Conservation (phyloP, 164 flowering plant species). For the Aristolochia fimbriata region DNA sequence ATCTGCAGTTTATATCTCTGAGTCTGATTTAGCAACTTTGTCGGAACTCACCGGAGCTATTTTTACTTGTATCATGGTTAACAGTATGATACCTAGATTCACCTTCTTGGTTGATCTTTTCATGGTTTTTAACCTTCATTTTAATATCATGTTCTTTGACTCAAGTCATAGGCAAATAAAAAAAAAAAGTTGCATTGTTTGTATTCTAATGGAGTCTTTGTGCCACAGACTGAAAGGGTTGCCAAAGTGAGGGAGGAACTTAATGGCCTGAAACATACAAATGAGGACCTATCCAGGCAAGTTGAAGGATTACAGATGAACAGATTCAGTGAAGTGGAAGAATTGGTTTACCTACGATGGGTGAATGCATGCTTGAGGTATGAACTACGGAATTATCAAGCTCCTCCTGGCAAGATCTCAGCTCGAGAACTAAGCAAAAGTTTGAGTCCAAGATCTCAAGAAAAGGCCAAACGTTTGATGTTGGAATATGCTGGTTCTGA, state of each 20-base stretch:
- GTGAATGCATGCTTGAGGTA: constrained; percentile 92
- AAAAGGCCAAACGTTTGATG: constrained; percentile 83
- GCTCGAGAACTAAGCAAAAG: constrained; percentile 90
- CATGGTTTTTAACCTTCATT: too few species aligned
- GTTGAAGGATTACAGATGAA: constrained; percentile 97
- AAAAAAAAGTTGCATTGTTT: too few species aligned
- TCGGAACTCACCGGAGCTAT: too few species aligned
- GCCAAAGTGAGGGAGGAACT: constrained; percentile 70
- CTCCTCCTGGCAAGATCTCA: constrained; percentile 65
- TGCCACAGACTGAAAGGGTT: constrained; percentile 70
- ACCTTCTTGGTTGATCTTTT: too few species aligned
- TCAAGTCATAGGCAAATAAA: too few species aligned
- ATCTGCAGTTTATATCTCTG: too few species aligned
- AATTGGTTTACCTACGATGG: constrained; percentile 96
- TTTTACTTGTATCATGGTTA: too few species aligned
- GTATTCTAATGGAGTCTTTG: background rate
- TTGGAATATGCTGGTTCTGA: constrained; percentile 91
- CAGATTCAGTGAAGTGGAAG: constrained; percentile 95
- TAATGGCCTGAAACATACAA: constrained; percentile 52
- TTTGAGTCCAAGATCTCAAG: constrained; percentile 83
- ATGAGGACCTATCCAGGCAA: constrained; percentile 84
- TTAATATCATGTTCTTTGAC: too few species aligned
- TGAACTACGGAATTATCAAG: constrained; percentile 81
- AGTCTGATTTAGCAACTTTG: too few species aligned
- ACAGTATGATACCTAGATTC: too few species aligned